Percentiles rank a stretch among this genome's conserved stretches.
Evolutionary conservation across 1,284 basidiomycete genomes (phyloP).

Genomic region (Sporisorium exsertum): DNA sequence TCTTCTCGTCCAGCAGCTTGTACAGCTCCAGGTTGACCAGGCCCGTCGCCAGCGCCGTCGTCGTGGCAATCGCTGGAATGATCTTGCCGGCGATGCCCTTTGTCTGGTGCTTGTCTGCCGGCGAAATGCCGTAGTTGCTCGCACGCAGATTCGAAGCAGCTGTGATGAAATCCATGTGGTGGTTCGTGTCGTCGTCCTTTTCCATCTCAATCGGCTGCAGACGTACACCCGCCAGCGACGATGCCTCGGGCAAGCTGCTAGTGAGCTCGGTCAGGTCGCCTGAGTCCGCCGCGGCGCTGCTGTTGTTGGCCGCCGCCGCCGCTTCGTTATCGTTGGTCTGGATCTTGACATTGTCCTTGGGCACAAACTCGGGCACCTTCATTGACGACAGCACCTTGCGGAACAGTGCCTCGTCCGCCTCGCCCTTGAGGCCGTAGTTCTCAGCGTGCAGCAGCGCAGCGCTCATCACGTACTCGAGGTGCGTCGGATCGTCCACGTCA

Average conservation of each 20-base stretch:
- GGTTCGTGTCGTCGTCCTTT: conserved; percentile 98
- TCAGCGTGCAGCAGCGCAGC: conserved; percentile 96
- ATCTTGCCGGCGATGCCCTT: conserved; percentile 99
- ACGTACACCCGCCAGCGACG: conserved; percentile 90
- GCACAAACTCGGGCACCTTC: conserved; percentile 90
- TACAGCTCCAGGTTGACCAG: conserved; percentile 96
- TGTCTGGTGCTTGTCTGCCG: conserved; percentile 90
- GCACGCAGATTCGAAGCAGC: conserved; percentile 97
- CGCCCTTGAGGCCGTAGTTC: conserved; percentile 96
- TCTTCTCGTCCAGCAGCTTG: conserved; percentile 93
- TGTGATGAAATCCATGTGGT: conserved; percentile 99
- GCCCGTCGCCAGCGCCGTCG: conserved; percentile 93
- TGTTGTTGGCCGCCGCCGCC: conserved; percentile 74
- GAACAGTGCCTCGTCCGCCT: conserved; percentile 82
- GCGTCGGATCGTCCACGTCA: conserved; percentile 78
- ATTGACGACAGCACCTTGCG: conserved; percentile 87
- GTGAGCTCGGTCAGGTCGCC: conserved; percentile 62
- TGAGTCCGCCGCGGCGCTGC: conserved; percentile 31
- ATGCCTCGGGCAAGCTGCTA: conserved; percentile 61
- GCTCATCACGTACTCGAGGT: conserved; percentile 89
- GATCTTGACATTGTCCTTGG: conserved; percentile 90
- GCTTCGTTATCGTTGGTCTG: conserved; percentile 94
- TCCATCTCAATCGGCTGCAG: conserved; percentile 96
- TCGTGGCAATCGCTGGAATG: conserved; percentile 98
- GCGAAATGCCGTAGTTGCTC: conserved; percentile 90